Evolutionary conservation across 371 early-diverging fungal species (phyloP).

Genomic region (Rhizomucor pusillus): DNA sequence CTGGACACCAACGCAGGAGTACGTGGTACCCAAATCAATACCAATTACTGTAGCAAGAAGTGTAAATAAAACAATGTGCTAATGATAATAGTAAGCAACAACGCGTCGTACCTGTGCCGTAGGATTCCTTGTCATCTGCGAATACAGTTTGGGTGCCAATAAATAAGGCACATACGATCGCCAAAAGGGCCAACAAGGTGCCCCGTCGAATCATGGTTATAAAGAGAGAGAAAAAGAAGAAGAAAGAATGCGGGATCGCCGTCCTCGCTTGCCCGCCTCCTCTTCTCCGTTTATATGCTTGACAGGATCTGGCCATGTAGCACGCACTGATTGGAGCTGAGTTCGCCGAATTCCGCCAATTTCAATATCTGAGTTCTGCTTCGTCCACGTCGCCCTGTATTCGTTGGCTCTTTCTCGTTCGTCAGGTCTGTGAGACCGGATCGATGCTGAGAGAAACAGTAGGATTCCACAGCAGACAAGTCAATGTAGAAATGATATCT

Average conservation of each 20-base stretch:
- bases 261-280: not conserved
- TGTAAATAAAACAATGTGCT: not conserved
- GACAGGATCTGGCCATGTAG: slow-evolving; percentile 31
- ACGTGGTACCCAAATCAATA: slow-evolving; percentile 97
- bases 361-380: too few relatives aligned
- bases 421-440: too few relatives aligned
- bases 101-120: slow-evolving; percentile 41
- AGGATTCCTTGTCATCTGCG: slow-evolving; percentile 45
- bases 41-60: slow-evolving; percentile 36
- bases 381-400: too few relatives aligned
- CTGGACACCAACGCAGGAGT: slow-evolving; percentile 95
- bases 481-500: too few relatives aligned
- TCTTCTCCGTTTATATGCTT: slow-evolving; percentile 17
- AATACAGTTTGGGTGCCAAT: slow-evolving; percentile 27
- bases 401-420: too few relatives aligned
- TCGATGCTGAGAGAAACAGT: too few relatives aligned
- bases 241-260: slow-evolving; percentile 13
- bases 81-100: not conserved
- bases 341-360: not conserved
- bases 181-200: slow-evolving; percentile 45
- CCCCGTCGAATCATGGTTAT: slow-evolving; percentile 41
- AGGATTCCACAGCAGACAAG: too few relatives aligned
- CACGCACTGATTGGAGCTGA: slow-evolving; percentile 41
- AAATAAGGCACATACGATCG: slow-evolving; percentile 39
- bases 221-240: slow-evolving; percentile 20